Conservation (phyloP, 2,329 filamentous ascomycete genomes). For the Ascochyta pisi region DNA sequence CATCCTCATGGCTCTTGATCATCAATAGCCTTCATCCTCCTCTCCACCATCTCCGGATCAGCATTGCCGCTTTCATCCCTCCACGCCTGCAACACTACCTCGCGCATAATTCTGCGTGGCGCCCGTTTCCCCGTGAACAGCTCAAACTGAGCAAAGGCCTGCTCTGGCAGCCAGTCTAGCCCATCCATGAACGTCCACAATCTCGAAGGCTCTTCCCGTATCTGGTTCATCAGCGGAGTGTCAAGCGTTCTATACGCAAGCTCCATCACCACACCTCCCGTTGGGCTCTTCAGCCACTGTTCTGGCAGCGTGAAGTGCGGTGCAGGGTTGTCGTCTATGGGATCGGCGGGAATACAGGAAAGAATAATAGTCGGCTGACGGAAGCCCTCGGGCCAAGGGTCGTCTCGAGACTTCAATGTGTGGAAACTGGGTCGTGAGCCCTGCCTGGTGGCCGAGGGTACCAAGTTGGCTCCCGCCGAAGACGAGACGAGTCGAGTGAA, state of each 20-base stretch:
- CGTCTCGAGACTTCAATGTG: conserved; percentile 65
- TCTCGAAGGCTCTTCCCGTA: conserved; percentile 64
- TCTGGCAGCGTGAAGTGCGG: conserved; percentile 73
- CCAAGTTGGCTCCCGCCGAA: conserved; percentile 23
- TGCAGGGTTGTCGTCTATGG: conserved; percentile 67
- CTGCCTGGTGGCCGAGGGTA: conserved; percentile 23
- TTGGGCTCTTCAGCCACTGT: conserved; percentile 74
- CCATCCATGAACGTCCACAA: conserved; percentile 80
- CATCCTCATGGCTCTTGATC: conserved; percentile 41
- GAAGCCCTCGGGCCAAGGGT: conserved; percentile 69
- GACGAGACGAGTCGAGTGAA: conserved; percentile 64
- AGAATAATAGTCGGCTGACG: conserved; percentile 75
- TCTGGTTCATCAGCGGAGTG: conserved; percentile 74
- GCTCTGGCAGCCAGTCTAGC: conserved; percentile 76
- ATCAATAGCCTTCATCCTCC: conserved; percentile 43
- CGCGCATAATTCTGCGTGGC: conserved; percentile 73
- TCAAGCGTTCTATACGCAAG: conserved; percentile 75
- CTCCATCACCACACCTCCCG: conserved; percentile 78
- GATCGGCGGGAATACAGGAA: conserved; percentile 76
- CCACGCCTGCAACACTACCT: conserved; percentile 60
- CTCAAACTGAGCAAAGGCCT: conserved; percentile 83
- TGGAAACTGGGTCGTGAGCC: conserved; percentile 57
- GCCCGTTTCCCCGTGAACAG: conserved; percentile 77
- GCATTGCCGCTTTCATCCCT: conserved; percentile 42
- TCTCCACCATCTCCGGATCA: conserved; percentile 42